Evolutionary conservation across 305 asterid genomes (phyloP), one percentile per base, ranked within the genome.

Genomic region (Petunia hybrid): DNA sequence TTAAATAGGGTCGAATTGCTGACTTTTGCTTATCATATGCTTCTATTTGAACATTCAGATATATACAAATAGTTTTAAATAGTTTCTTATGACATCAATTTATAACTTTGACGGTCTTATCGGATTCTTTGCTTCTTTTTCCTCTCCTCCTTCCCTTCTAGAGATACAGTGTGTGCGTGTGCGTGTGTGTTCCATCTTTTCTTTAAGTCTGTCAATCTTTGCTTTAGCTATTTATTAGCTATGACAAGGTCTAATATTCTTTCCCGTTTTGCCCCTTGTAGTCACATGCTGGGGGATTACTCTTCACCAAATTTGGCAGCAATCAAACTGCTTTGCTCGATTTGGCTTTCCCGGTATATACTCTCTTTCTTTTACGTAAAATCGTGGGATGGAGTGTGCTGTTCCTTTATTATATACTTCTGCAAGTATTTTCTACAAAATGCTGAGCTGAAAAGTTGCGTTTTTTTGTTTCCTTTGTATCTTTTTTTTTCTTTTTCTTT

Each of bases 281-380:
- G 97, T 89, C 97, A 85, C 97, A 92, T 77, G 92, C 97, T 60
- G 92, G 97, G 22, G 90, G 95, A 83, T 86, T 92, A 85, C 92
- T 92, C 78, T 92, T 92, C 91, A 92, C 97, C 79, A 92, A 92
- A 83, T 90, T 92, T 85, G 95, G 97, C 85, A 82, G 92, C 91
- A 91, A 87, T 63, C 97, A 92, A 87, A 92, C 95, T 80, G 95
- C 95, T 43, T 87, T 91, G 87, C 95, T 92, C 76, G 95, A 92
- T 87, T 83, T 91, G 85, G 91, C 97, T 74, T 92, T 92, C 83
- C 97, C 94, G 83, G 97, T 91, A 91, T 81, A 89, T 53, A 83
- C 74, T 78, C 16, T 41, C 57, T 77, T 63, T 46, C 78, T 74
- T 31, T 74, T 53, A 46, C 13, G 6, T 74, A 13, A 1, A 2